These are phyloP conservation scores for Passiflora organensis DNA, from an alignment of 345 rosid genomes.

Conservation along the genomic window DNA sequence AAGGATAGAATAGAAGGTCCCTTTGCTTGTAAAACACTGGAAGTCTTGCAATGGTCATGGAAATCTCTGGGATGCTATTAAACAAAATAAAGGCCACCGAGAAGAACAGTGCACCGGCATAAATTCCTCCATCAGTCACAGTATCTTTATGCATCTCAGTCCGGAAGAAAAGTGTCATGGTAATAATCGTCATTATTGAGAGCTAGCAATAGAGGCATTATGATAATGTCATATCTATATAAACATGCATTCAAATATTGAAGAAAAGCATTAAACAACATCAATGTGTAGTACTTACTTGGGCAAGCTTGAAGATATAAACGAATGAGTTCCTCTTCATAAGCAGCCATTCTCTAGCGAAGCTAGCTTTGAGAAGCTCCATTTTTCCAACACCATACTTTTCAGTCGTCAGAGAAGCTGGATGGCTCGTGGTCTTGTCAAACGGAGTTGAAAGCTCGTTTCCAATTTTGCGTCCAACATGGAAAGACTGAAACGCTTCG, in stretches of 20 bases:
- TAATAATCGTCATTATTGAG: conserved; percentile 23
- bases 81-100: conserved; percentile 47
- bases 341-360: conserved; percentile 45
- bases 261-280: neutral
- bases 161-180: conserved; percentile 34
- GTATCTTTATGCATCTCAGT: conserved; percentile 34
- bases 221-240: neutral
- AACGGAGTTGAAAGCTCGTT: conserved; percentile 46
- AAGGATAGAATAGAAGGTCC: conserved; percentile 68
- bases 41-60: conserved; percentile 78
- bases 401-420: conserved; percentile 47
- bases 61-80: conserved; percentile 71
- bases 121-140: conserved; percentile 44
- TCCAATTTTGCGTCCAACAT: conserved; percentile 29
- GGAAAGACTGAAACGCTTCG: conserved; percentile 46
- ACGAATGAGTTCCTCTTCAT: conserved; percentile 60
- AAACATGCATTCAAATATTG: neutral
- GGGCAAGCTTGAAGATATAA: conserved; percentile 46
- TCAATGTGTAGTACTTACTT: conserved; percentile 27
- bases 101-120: conserved; percentile 63
- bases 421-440: conserved; percentile 46
- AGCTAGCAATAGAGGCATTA: conserved; percentile 17
- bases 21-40: conserved; percentile 86
- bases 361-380: conserved; percentile 49
- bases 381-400: conserved; percentile 40